These are phyloP conservation scores for Micractinium conductrix DNA, from an alignment of 139 green algal genomes.

Conservation along the genomic window DNA sequence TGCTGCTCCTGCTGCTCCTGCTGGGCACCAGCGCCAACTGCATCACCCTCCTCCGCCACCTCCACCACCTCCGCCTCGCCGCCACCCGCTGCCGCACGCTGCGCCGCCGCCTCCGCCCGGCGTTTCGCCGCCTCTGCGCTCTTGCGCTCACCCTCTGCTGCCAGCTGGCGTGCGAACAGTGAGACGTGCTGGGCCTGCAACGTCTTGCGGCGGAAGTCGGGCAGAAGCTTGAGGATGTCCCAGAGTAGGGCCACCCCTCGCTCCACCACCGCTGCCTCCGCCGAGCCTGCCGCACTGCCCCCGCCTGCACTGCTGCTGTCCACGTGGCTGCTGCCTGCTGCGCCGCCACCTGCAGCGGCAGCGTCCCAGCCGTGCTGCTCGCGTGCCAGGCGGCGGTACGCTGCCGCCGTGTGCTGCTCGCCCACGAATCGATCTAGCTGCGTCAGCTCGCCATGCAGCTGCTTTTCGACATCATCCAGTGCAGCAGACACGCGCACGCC, in stretches of 20 bases:
- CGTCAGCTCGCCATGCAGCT: constrained; percentile 30
- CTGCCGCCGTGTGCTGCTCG: constrained; percentile 20
- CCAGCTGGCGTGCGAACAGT: background rate
- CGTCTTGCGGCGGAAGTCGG: background rate
- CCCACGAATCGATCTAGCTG: constrained; percentile 17
- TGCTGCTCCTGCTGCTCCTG: background rate
- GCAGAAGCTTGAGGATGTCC: constrained; percentile 2
- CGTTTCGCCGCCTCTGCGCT: too few species aligned
- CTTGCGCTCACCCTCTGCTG: background rate
- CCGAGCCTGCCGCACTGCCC: background rate
- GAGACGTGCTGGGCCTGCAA: constrained; percentile 6
- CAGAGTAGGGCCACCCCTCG: background rate
- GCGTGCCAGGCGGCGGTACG: background rate
- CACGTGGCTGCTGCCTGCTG: background rate
- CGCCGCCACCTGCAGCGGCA: background rate
- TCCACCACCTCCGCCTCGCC: too few species aligned
- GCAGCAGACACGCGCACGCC: constrained; percentile 27
- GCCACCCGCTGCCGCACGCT: background rate
- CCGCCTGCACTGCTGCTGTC: background rate
- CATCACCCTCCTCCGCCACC: too few species aligned
- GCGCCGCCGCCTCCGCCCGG: too few species aligned
- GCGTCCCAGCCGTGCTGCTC: constrained; percentile 9
- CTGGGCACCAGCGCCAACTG: too few species aligned
- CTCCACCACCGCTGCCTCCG: background rate
- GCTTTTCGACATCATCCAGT: constrained; percentile 32